Base-by-base conservation (phyloP, 768 basidiomycete genomes). In the Pholiota microspora region DNA sequence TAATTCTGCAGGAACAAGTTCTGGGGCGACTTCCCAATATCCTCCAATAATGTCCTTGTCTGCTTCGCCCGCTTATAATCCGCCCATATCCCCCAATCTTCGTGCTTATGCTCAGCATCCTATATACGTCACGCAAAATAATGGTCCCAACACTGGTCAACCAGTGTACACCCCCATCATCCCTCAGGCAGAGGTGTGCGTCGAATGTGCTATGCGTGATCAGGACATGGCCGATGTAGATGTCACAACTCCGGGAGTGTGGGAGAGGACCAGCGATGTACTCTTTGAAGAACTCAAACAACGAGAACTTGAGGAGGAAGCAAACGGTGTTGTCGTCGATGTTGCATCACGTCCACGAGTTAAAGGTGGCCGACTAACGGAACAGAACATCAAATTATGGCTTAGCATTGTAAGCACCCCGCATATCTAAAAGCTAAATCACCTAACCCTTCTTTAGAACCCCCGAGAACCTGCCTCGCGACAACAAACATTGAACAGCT, bases 181-280 rank as follows among this genome's bases (percentile, higher is more conserved):
- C 21, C 82, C 75, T 8, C 85, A 81, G 59, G 89, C 91, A 62
- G 96, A 98, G 68, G 74, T 98, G 27, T 99, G 96, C 62, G 77
- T 97, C 31, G 97, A 98, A 70, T 99, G 97, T 66, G 89, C 97
- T 54, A 98, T 98, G 95, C 86, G 97, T 28, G 97, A 99, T 70
- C 85, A 96, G 66, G 97, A 99, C 67, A 93, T 99, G 89, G 92
- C 88, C 7, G 95, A 97, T 68, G 93, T 99, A 23, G 82, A 91
- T 68, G 97, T 97, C 18, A 81, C 85, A 2, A 83, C 85, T 25
- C 84, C 86, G 8, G 92, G 94, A 1, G 81, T 89, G 7, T 99
- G 97, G 97, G 92, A 91, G 0, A 80, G 97, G 34, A 88, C 88
- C 58, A 94, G 92, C 65, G 96, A 99, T 66, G 83, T 77, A 9